Base-by-base conservation (phyloP, 1,139 yeast species). In the Nakaseomyces uthaithaninus region DNA sequence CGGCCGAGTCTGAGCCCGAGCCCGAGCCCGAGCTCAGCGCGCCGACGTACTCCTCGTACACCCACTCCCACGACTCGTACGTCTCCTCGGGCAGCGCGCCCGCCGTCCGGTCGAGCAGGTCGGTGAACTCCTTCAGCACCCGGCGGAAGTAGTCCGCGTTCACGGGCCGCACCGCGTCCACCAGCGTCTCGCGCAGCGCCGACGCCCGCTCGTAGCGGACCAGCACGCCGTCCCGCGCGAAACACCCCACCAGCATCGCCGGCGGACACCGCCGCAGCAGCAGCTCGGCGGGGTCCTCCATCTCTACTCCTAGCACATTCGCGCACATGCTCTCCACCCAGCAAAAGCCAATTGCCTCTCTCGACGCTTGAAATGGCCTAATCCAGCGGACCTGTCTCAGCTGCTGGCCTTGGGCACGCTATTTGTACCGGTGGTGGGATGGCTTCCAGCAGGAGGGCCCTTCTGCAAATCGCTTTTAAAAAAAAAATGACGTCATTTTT, bases 1-100 rank as follows among this genome's bases (percentile, higher is more conserved):
- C 68, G 14, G 12, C 12, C 12, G 17, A 22, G 8, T 30, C 23
- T 4, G 23, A n/a, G n/a, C n/a, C n/a, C n/a, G 12, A 17, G 33
- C 10, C 8, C 11, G 33, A 8, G 23, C 33, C 22, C n/a, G n/a
- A 22, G 7, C 25, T 17, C 24, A 31, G 17, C 25, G 25, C 12
- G 11, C 10, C 11, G 5, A 31, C 24, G 4, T 31, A 31, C 24
- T 19, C 35, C 17, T 20, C 35, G 11, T 31, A 31, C 9, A 20
- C 35, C 35, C 35, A 31, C 25, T 31, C 35, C 35, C 35, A 31
- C 10, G 25, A n/a, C 25, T 31, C 35, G 12, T 31, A 31, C 17
- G 17, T 12, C 2, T 7, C 16, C 16, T 31, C 35, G 4, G 35
- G 25, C 6, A 31, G 16, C 11, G n/a, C 11, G 8, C 35, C 35